Conservation (phyloP, 1,284 basidiomycete genomes). For the Mycena sp. region DNA sequence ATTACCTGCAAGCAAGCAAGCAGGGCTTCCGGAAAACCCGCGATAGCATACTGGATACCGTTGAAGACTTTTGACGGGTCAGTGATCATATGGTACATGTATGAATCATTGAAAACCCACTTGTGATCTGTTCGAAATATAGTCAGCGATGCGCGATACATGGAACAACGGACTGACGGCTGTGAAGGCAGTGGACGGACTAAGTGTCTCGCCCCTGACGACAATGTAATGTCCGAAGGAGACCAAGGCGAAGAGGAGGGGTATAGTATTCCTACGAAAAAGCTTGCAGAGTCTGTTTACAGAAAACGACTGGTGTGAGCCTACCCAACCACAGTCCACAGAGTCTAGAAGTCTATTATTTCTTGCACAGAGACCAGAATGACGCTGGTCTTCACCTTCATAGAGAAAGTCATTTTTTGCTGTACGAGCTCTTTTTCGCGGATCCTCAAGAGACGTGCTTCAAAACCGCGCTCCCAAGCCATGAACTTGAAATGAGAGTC, state of each 20-base stretch:
- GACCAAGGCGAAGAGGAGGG: slow-evolving; percentile 80
- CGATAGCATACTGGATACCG: slow-evolving; percentile 80
- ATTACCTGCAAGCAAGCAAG: slow-evolving; percentile 10
- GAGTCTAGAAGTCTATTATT: slow-evolving; percentile 47
- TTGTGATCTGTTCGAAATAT: slow-evolving; percentile 4
- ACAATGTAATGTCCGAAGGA: slow-evolving; percentile 88
- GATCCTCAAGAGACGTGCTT: slow-evolving; percentile 76
- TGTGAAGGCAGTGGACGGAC: slow-evolving; percentile 91
- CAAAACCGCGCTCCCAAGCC: slow-evolving; percentile 94
- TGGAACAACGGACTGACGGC: slow-evolving; percentile 28
- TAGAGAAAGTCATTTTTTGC: slow-evolving; percentile 85
- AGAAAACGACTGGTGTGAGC: slow-evolving; percentile 63
- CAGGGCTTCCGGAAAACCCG: slow-evolving; percentile 4
- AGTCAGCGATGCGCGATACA: neutral
- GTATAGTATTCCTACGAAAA: slow-evolving; percentile 36
- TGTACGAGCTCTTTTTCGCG: slow-evolving; percentile 83
- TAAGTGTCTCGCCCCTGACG: slow-evolving; percentile 71
- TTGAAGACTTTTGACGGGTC: slow-evolving; percentile 33
- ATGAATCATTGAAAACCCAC: neutral
- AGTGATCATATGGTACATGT: neutral
- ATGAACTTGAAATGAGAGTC: slow-evolving; percentile 67
- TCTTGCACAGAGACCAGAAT: slow-evolving; percentile 5
- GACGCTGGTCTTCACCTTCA: slow-evolving; percentile 65
- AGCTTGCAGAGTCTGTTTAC: neutral
- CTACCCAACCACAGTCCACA: slow-evolving; percentile 85